These are phyloP conservation scores for Epicoccum nigrum DNA, from an alignment of 2,329 filamentous ascomycete genomes.

Conservation along the genomic window DNA sequence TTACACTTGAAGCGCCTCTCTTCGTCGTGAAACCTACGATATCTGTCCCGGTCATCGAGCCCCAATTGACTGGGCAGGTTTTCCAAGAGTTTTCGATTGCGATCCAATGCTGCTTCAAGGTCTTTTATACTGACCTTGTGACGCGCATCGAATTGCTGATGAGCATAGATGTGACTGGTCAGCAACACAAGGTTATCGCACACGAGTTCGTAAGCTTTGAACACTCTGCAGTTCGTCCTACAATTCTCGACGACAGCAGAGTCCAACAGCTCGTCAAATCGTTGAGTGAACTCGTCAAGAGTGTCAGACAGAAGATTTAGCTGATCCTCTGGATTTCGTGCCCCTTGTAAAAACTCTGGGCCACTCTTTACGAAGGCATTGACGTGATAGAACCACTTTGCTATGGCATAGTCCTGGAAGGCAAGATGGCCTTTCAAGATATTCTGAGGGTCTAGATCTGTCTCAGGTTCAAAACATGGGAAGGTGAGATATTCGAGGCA, in stretches of 20 bases:
- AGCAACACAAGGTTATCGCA: conserved; percentile 33
- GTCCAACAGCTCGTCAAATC: conserved; percentile 29
- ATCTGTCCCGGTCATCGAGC: not conserved
- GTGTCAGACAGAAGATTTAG: conserved; percentile 18
- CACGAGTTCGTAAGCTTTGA: conserved; percentile 17
- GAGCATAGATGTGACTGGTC: conserved; percentile 39
- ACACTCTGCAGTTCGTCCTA: conserved; percentile 18
- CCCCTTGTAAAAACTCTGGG: conserved; percentile 22
- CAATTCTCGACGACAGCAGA: conserved; percentile 21
- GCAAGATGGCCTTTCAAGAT: conserved; percentile 28
- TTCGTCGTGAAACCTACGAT: conserved; percentile 46
- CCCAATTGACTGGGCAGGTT: conserved; percentile 7
- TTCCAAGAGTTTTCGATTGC: conserved; percentile 43
- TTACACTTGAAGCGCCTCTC: conserved; percentile 49
- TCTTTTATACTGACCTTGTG: conserved; percentile 40
- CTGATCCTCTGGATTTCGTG: not conserved
- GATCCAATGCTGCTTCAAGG: conserved; percentile 31
- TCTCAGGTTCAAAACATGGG: conserved; percentile 25
- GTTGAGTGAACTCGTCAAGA: conserved; percentile 29
- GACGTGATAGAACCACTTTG: conserved; percentile 40
- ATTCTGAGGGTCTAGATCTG: conserved; percentile 1
- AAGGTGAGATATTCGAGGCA: conserved; percentile 38
- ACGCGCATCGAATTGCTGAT: conserved; percentile 31
- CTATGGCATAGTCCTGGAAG: conserved; percentile 40
- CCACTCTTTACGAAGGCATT: conserved; percentile 32